Evolutionary conservation across 2,329 filamentous ascomycete species (phyloP), one percentile per base, ranked within the genome.

Genomic region (Emydomyces testavorans): DNA sequence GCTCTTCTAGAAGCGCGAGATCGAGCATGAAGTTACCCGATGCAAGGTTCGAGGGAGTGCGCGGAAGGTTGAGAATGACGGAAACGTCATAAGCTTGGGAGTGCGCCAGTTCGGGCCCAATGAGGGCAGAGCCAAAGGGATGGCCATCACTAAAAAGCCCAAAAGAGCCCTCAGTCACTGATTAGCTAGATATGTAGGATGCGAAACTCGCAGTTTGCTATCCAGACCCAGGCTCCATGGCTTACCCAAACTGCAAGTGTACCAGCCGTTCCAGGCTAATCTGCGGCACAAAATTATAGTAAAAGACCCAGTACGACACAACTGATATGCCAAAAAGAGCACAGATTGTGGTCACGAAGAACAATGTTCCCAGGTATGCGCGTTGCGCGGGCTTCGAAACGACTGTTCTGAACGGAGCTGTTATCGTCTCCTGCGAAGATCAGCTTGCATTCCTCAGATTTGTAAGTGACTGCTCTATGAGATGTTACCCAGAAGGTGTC

Each of bases 11-110:
- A 85, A 74, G 44, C 94, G 76, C 51, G 79, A 76, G 69, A 39
- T 85, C 82, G 15, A 96, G 71, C 92, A 98, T 98, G 72, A 95
- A 96, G 68, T 96, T 96, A 23, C 92, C 92, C 11, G 77, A 76
- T 1, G 76, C 76, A 18, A 84, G 67, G 59, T 98, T 98, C 1
- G 74, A 66, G 0, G 79, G 80, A 2, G 86, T 92, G 34, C 82
- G 80, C 15, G 92, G 92, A 53, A 98, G 72, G 2, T 77, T 75
- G 26, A 98, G 73, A 18, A 78, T 72, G 1, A 96, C 73, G 4
- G 77, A 74, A 35, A 98, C 76, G 63, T 96, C 88, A 71, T 98
- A 98, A 40, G 81, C 75, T 63, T 95, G 90, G 39, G 78, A 73
- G 15, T 78, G 71, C 55, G 83, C 78, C 53, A 92, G 69, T 39